Base-by-base conservation (phyloP, 2,329 filamentous ascomycete genomes). In the Colletotrichum sp. region DNA sequence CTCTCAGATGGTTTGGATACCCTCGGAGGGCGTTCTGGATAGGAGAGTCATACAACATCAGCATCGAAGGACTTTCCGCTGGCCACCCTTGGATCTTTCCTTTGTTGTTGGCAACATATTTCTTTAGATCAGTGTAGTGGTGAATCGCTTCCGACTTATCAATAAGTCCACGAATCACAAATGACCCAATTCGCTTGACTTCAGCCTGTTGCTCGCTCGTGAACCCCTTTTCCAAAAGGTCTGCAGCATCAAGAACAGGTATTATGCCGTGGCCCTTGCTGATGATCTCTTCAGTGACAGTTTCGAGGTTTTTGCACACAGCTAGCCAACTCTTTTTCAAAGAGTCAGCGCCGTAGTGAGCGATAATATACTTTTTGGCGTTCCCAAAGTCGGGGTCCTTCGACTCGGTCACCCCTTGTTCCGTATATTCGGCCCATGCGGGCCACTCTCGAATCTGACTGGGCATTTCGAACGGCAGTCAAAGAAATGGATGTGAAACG, bases 21-120 rank as follows among this genome's bases (percentile, higher is more conserved):
- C 83, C 81, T 62, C 85, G 82, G 14, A 84, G 77, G 1, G 82
- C 79, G 26, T 83, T 81, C 73, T 87, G 86, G 1, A 83, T 83
- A 3, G 83, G 84, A 4, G 85, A 83, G 74, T 81, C 79, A 78
- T 84, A 86, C 6, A 87, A 79, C 48, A 80, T 81, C 70, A 86
- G 78, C 69, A 87, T 85, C 24, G 82, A 84, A 1, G 85, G 84
- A 7, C 78, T 83, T 55, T 83, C 83, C 4, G 58, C 76, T 6
- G 85, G 85, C 83, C 85, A 86, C 8, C 82, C 82, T 61, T 76
- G 69, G 32, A 84, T 81, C 12, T 77, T 75, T 1, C 67, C 75
- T 70, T 79, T 80, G 75, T 85, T 86, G 38, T 83, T 81, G 48
- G 77, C 76, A 28, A 84, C 79, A 75, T 82, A 86, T 12, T 78